Evolutionary conservation across 1,284 basidiomycete genomes (phyloP), one percentile per base, ranked within the genome.

Genomic region (Puccinia polysora): DNA sequence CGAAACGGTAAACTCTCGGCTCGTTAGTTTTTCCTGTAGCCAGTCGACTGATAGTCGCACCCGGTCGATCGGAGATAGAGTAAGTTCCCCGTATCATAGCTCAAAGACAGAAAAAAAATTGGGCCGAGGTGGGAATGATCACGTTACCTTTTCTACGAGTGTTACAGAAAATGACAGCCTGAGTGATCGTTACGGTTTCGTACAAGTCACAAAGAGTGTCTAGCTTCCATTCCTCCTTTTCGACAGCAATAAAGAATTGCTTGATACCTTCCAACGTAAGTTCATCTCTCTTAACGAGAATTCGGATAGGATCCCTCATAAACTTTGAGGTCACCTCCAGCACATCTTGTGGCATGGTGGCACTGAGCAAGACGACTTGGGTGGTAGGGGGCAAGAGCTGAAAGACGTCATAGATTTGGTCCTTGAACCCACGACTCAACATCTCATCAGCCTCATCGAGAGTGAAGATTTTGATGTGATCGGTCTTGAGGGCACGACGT

Each of bases 221-320:
- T 78, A 97, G 95, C 81, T 99, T 99, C 95, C 95, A 98, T 78
- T 99, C 96, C 81, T 98, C 96, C 84, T 97, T 97, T 82, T 99
- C 96, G 72, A 98, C 95, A 32, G 95, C 95, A 53, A 99, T 93
- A 82, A 97, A 98, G 85, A 99, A 99, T 80, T 99, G 96, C 81
- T 97, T 98, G 84, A 99, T 99, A 28, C 96, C 95, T 81, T 99
- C 96, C 69, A 99, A 85, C 59, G 96, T 98, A 84, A 99, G 85
- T 82, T 99, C 96, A 80, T 99, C 96, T 87, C 95, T 93, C 84
- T 98, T 97, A 81, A 98, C 96, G 75, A 98, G 88, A 79, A 99
- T 97, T 68, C 95, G 89, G 77, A 98, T 91, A 25, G 92, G 93
- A 80, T 99, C 95, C 60, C 92, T 97, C 96, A 98, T 99, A 84